These are phyloP conservation scores for Nannochloropsis gaditana DNA, from an alignment of 108 stramenopile species.

Conservation along the genomic window DNA sequence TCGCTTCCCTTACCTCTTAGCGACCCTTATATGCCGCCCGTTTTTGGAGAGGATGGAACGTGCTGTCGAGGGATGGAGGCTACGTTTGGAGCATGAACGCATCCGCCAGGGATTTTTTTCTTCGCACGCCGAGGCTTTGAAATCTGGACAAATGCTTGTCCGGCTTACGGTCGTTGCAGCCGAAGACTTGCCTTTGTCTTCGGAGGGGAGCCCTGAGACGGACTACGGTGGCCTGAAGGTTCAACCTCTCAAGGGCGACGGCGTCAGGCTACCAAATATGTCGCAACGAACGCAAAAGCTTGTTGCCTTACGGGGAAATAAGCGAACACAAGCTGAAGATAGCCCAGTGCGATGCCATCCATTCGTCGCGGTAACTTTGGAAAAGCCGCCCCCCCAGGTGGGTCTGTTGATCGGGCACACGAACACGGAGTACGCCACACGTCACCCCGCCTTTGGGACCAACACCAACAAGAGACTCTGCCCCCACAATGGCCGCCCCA, in stretches of 20 bases:
- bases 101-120: neutral
- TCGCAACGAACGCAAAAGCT: neutral
- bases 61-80: neutral
- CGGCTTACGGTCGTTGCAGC: neutral
- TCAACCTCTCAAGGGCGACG: neutral
- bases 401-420: neutral
- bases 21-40: neutral
- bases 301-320: constrained; percentile 15
- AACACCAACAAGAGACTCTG: neutral
- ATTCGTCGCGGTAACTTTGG: neutral
- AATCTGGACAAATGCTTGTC: neutral
- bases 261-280: neutral
- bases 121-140: neutral
- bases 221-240: neutral
- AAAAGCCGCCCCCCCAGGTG: neutral
- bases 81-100: neutral
- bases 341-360: neutral
- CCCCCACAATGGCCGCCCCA: neutral
- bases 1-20: neutral
- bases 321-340: neutral
- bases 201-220: neutral
- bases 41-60: neutral
- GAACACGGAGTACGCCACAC: neutral
- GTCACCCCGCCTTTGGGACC: neutral
- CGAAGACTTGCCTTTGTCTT: neutral